Percentiles rank a stretch among this genome's conserved stretches.
Conservation (phyloP, 257 asterid species). For the Forsythia viridissima region DNA sequence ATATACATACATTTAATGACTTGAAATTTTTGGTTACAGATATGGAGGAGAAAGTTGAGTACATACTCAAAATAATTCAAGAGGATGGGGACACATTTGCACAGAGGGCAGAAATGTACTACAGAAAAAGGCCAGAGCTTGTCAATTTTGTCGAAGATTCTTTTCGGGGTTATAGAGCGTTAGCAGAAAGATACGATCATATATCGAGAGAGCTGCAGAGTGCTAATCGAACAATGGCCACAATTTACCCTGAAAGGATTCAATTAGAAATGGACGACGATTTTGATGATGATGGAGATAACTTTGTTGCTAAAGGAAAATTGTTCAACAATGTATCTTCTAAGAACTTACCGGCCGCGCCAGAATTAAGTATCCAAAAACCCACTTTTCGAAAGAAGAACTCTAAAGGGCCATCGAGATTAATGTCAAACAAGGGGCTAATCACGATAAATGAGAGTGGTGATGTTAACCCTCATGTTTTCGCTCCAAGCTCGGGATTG, state of each 20-base stretch:
- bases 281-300: slow-evolving; percentile 28
- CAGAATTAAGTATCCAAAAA: slow-evolving; percentile 33
- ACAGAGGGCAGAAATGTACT: slow-evolving; percentile 60
- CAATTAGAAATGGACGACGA: slow-evolving; percentile 40
- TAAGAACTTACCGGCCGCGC: slow-evolving; percentile 30
- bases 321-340: slow-evolving; percentile 8
- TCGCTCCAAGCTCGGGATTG: slow-evolving; percentile 35
- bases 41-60: slow-evolving; percentile 61
- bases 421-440: slow-evolving; percentile 45
- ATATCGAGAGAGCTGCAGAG: slow-evolving; percentile 50
- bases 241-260: slow-evolving; percentile 47
- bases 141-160: slow-evolving; percentile 54
- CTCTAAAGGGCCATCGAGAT: slow-evolving; percentile 35
- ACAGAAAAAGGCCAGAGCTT: slow-evolving; percentile 54
- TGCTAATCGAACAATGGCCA: slow-evolving; percentile 54
- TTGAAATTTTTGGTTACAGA: slow-evolving; percentile 31
- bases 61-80: slow-evolving; percentile 46
- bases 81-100: slow-evolving; percentile 62
- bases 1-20: background rate
- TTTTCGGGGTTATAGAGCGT: slow-evolving; percentile 51
- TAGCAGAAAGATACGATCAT: slow-evolving; percentile 63
- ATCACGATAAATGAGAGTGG: slow-evolving; percentile 26
- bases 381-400: slow-evolving; percentile 17
- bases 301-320: slow-evolving; percentile 7
- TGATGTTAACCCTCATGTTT: slow-evolving; percentile 8